Base-by-base conservation (phyloP, 2,329 filamentous ascomycete genomes). In the Hysterium pulicare region DNA sequence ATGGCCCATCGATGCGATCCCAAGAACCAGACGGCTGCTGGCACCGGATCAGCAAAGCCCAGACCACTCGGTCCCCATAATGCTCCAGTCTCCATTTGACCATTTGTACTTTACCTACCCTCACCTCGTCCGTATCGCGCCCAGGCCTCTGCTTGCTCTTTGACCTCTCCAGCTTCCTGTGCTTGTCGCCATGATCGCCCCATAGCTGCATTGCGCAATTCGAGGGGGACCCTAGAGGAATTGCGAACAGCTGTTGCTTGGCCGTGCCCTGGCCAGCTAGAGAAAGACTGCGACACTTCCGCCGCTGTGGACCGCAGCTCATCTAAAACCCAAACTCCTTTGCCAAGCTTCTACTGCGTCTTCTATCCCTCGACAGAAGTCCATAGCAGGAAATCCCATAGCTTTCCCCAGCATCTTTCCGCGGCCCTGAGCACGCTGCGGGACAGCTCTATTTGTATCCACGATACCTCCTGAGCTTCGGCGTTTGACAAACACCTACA, bases 271-370 rank as follows among this genome's bases (percentile, higher is more conserved):
- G 28, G 35, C 34, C 32, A 30, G n/a, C n/a, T n/a, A n/a, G n/a
- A n/a, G n/a, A n/a, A 35, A 15, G 16, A 22, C 39, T 48, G 48
- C 48, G 46, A 48, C 48, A 46, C 42, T 41, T 38, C 38, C 48
- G 41, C 32, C 41, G 43, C 45, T 42, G 45, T 43, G 45, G 45
- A 33, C 38, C 45, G 39, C 32, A 26, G 17, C 42, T 39, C 37
- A 38, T 43, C 45, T 35, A 38, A 42, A 41, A 37, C 38, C 40
- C 21, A 34, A n/a, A 26, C 41, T 9, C 24, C 35, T 42, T 24
- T 22, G 37, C 41, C 31, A 28, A 38, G 21, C 45, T 33, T 31
- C 17, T 39, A 36, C 33, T n/a, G 32, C 40, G 5, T 20, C 35
- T 21, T 11, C 31, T 40, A 33, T 33, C 24, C n/a, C 21, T 33